Conservation (phyloP, 225 moss, liverwort and hornwort species). For the Physcomitrium patens region DNA sequence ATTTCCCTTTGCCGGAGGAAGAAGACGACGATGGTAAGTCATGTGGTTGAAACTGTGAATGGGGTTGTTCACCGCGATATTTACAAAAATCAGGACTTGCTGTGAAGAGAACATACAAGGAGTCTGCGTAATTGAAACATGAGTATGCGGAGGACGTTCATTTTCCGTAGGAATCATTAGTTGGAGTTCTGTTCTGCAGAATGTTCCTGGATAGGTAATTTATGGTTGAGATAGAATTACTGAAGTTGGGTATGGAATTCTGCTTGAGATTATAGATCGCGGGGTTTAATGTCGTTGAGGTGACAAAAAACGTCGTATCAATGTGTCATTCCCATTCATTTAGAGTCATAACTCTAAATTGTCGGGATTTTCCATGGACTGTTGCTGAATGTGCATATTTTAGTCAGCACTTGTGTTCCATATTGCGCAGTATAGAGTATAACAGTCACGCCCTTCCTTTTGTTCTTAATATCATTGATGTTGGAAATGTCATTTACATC, state of each 20-base stretch:
- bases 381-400: constrained; percentile 8
- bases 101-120: constrained; percentile 15
- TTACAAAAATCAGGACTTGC: constrained; percentile 14
- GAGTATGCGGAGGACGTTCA: constrained; percentile 19
- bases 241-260: background rate
- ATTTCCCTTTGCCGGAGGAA: constrained; percentile 80
- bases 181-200: constrained; percentile 20
- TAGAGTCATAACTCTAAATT: background rate
- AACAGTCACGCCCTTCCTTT: background rate
- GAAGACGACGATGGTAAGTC: constrained; percentile 76
- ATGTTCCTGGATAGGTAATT: constrained; percentile 1
- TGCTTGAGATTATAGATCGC: background rate
- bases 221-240: constrained; percentile 2
- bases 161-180: background rate
- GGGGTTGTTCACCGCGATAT: constrained; percentile 1
- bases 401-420: background rate
- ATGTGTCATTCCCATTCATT: background rate
- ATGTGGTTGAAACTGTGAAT: constrained; percentile 14
- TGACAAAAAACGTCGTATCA: background rate
- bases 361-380: background rate
- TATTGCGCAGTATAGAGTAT: background rate
- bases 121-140: constrained; percentile 15
- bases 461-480: background rate
- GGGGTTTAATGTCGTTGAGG: no score
- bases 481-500: background rate